Evolutionary conservation across 2,329 filamentous ascomycete species (phyloP), one percentile per base, ranked within the genome.

Genomic region (Penicillium expansum): DNA sequence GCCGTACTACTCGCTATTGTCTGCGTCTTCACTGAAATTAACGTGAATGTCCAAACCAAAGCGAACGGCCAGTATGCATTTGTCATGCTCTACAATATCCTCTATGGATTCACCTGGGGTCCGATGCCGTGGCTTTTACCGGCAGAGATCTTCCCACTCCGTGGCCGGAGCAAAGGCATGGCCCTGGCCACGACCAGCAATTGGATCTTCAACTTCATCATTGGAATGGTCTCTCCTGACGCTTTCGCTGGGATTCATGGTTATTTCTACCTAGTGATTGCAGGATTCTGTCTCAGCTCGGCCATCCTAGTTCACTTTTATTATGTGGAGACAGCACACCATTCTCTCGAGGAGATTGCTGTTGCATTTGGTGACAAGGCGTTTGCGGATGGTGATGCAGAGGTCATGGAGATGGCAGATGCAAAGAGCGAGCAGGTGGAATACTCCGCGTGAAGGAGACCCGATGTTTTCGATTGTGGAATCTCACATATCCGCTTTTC

Each of bases 201-300:
- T 68, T 84, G 82, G 82, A 5, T 56, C 5, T 59, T 59, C 48
- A 56, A 56, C 52, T 75, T 74, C 61, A 61, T 66, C 44, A 65
- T 66, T 20, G 64, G 64, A 4, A 77, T 78, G 74, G 73, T 75
- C 5, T 75, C 76, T 0, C 75, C 76, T 0, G 74, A 76, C 49
- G 74, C 76, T 13, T 78, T 78, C 54, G 66, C 70, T 3, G 72
- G 74, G 0, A 77, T 78, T 18, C 66, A 70, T n/a, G 75, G 74
- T 4, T 77, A 77, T 60, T 77, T 74, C 56, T 78, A 78, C 55
- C 56, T 77, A 1, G 63, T 78, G 29, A 77, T 78, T 51, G 76
- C 73, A 5, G 71, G 72, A 1, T 77, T 77, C 53, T 77, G 76
- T 63, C 67, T 77, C 7, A 71, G 71, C 56, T 72, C 72, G 1